A percentile compares a stretch with the other conserved stretches of the same genome.
Conservation (phyloP, 2,329 filamentous ascomycete genomes). For the Sporothrix brasiliensis region DNA sequence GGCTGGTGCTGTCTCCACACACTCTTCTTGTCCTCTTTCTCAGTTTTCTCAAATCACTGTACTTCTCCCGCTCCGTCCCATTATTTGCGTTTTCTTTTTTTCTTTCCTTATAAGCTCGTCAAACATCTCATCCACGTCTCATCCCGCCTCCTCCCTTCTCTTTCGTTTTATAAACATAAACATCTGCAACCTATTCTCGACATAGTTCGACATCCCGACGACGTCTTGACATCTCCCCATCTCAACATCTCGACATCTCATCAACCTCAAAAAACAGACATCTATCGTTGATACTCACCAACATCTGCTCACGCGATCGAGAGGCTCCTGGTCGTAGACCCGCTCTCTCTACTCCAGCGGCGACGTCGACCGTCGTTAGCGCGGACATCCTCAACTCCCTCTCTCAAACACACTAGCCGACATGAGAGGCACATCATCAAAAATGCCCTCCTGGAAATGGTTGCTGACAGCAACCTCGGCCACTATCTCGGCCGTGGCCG, state of each 20-base stretch:
- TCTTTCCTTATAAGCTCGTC: constrained; percentile 15
- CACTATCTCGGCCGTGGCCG: constrained; percentile 41
- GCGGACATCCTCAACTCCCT: background rate
- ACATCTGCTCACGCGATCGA: constrained; percentile 9
- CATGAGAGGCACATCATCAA: constrained; percentile 19
- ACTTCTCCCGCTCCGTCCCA: background rate
- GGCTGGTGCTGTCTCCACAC: constrained; percentile 13
- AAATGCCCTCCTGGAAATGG: constrained; percentile 44
- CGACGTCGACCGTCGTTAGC: background rate
- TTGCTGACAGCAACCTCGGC: constrained; percentile 41
- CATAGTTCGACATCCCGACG: background rate
- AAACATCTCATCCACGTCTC: constrained; percentile 20
- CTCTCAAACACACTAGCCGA: background rate
- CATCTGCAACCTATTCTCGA: constrained; percentile 6
- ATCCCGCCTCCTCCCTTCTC: constrained; percentile 1
- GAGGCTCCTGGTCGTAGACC: background rate
- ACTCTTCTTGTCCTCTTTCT: background rate
- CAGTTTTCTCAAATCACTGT: background rate
- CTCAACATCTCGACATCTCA: background rate
- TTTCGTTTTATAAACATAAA: constrained; percentile 23
- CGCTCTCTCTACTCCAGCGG: background rate
- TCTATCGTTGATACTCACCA: background rate
- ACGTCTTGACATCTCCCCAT: no score
- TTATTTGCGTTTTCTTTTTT: constrained; percentile 21
- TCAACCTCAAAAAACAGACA: background rate